Conservation (phyloP, 805 yeast genomes). For the Candida wancherniae region DNA sequence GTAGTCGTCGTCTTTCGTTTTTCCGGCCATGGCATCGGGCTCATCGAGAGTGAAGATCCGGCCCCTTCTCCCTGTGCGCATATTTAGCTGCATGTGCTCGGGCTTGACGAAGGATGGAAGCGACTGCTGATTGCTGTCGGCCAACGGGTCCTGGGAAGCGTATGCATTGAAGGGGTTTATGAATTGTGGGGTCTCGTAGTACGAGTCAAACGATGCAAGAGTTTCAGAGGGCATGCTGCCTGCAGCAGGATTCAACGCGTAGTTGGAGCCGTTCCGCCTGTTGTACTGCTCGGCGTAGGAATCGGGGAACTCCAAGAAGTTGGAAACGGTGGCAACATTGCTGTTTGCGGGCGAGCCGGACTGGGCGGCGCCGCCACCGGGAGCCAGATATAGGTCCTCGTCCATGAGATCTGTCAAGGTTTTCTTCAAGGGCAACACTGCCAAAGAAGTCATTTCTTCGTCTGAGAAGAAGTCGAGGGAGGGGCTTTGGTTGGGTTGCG, state of each 20-base stretch:
- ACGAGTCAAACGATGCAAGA: conserved; percentile 8
- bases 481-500: conserved; percentile 1
- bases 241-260: conserved; percentile 15
- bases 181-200: conserved; percentile 10
- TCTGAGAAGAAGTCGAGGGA: no score
- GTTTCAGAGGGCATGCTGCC: conserved; percentile 10
- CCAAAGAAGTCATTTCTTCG: conserved; percentile 42
- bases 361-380: conserved; percentile 5
- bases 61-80: conserved; percentile 21
- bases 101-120: conserved; percentile 9
- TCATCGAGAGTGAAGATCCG: conserved; percentile 32
- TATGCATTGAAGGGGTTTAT: conserved; percentile 35
- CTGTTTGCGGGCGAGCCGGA: conserved; percentile 8
- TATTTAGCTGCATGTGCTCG: conserved; percentile 7
- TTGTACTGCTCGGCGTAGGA: conserved; percentile 24
- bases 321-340: conserved; percentile 15
- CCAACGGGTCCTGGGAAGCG: conserved; percentile 35
- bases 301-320: conserved; percentile 25
- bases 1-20: conserved; percentile 32
- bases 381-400: conserved; percentile 48
- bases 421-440: conserved; percentile 49
- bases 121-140: conserved; percentile 8
- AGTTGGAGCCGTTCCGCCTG: conserved; percentile 14
- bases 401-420: conserved; percentile 56
- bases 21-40: conserved; percentile 9